Evolutionary conservation across 129 eudicot species (phyloP), one percentile per base, ranked within the genome.

Genomic region (Escallonia rubra): DNA sequence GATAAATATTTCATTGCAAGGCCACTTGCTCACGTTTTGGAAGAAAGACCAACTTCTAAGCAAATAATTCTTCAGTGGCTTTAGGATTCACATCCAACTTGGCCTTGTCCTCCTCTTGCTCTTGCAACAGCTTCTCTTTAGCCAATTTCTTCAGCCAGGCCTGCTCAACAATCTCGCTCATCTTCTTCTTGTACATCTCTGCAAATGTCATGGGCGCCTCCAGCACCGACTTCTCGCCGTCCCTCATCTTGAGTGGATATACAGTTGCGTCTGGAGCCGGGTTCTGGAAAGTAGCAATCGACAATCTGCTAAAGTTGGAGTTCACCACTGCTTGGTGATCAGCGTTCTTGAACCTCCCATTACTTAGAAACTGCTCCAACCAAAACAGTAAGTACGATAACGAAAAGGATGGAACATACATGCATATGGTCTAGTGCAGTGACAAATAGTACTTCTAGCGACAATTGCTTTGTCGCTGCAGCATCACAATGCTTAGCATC

Each of bases 251-350:
- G 10, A 93, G 61, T 0, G 98, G 98, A 57, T 86, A 93, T 38
- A 93, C 95, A 7, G 34, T 80, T 2, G 98, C 98, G 0, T 86
- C 84, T 1, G 95, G 90, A 2, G 95, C 90, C 8, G 98, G 98
- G 77, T 93, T 93, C 62, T 89, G 96, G 74, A 93, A 93, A 3
- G 96, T 89, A 10, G 96, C 99, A 9, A 94, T 81, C 6, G 96
- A 94, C 48, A 87, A 61, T 40, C 96, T 73, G 85, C 88, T 89
- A 6, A 38, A 61, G 55, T 84, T 76, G 8, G 98, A 86, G 86
- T 93, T 93, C 85, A 93, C 98, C 9, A 84, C 96, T 13, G 95
- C 98, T 63, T 82, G 98, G 76, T 93, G 98, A 70, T 93, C 98
- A 0, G 98, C 98, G 48, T 86, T 93, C 90, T 82, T 93, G 82